Evolutionary conservation across 1,284 basidiomycete species (phyloP).

Genomic region (Pascua guehoae): DNA sequence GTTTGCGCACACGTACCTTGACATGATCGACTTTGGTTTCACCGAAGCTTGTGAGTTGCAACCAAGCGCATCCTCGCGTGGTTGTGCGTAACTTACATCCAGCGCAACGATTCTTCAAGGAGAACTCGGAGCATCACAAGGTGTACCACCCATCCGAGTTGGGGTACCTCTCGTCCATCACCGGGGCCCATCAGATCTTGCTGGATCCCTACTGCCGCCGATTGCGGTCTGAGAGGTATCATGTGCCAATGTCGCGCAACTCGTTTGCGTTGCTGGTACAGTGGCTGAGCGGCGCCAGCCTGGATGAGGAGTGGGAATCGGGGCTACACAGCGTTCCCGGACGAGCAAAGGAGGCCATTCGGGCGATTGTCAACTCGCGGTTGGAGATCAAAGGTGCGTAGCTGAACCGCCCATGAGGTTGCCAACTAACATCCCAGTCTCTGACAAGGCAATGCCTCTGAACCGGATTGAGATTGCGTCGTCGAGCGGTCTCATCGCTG

Average conservation of each 20-base stretch:
- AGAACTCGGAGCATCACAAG: constrained; percentile 68
- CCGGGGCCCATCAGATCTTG: constrained; percentile 79
- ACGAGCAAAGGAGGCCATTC: constrained; percentile 67
- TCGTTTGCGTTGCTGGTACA: constrained; percentile 88
- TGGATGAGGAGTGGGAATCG: constrained; percentile 71
- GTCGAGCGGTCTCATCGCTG: constrained; percentile 68
- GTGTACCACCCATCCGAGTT: constrained; percentile 68
- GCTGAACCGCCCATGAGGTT: background rate
- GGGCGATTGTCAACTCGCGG: constrained; percentile 91
- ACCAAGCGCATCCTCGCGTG: background rate
- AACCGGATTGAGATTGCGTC: constrained; percentile 60
- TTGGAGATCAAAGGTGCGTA: constrained; percentile 79
- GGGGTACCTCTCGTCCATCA: constrained; percentile 75
- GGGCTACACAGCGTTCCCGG: constrained; percentile 63
- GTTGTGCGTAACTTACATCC: constrained; percentile 58
- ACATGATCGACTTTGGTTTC: constrained; percentile 85
- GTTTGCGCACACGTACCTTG: constrained; percentile 95
- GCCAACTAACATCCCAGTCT: constrained; percentile 21
- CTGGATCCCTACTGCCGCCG: constrained; percentile 77
- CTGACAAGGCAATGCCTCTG: constrained; percentile 61
- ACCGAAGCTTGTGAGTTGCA: constrained; percentile 71
- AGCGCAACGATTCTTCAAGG: constrained; percentile 73
- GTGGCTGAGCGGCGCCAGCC: constrained; percentile 86
- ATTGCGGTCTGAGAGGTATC: constrained; percentile 87
- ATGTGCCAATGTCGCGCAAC: constrained; percentile 83